These are phyloP conservation scores for Trichopus zeylanicus DNA, from an alignment of 116 monocot species.

Conservation along the genomic window DNA sequence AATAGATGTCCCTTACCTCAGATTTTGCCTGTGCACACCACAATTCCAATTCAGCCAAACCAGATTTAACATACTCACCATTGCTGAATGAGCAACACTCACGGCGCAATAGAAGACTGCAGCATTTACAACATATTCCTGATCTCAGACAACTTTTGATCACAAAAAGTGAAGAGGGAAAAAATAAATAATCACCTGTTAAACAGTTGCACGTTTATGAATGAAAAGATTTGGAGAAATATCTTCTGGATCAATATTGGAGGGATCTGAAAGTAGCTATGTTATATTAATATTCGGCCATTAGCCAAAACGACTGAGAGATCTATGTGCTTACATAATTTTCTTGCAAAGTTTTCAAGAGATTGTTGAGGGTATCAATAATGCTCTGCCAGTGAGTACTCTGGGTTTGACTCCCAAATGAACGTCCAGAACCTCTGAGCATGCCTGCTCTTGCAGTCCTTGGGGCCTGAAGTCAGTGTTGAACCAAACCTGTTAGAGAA, in stretches of 20 bases:
- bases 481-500: neutral
- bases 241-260: slow-evolving; percentile 58
- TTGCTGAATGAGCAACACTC: slow-evolving; percentile 96
- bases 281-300: too few relatives aligned
- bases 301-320: too few relatives aligned
- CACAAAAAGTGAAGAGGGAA: neutral
- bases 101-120: slow-evolving; percentile 78
- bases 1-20: slow-evolving; percentile 22
- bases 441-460: slow-evolving; percentile 54
- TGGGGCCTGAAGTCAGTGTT: slow-evolving; percentile 49
- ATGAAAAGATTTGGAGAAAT: slow-evolving; percentile 82
- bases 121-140: neutral
- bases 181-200: slow-evolving; percentile 47
- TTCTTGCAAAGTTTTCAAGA: slow-evolving; percentile 60
- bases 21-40: slow-evolving; percentile 72
- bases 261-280: slow-evolving; percentile 84
- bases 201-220: slow-evolving; percentile 90
- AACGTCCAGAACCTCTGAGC: slow-evolving; percentile 49
- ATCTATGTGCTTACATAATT: slow-evolving; percentile 74
- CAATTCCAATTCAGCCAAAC: slow-evolving; percentile 66
- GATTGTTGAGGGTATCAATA: slow-evolving; percentile 50
- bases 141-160: neutral
- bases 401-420: slow-evolving; percentile 39
- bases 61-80: slow-evolving; percentile 90
- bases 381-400: slow-evolving; percentile 66